These are phyloP conservation scores for Candida hungchunana DNA, from an alignment of 805 yeast genomes.

Conservation along the genomic window DNA sequence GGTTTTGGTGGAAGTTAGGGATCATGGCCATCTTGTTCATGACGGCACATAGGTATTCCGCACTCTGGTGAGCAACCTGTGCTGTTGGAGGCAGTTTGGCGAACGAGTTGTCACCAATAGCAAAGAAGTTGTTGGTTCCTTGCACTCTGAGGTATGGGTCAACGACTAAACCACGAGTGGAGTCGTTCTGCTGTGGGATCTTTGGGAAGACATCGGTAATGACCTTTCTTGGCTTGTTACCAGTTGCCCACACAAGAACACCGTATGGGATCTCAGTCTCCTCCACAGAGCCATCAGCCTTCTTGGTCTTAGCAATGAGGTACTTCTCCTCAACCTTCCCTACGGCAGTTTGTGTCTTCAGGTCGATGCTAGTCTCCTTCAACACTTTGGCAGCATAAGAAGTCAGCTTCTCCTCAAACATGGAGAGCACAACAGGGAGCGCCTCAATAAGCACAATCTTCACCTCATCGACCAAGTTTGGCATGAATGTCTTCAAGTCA, in stretches of 20 bases:
- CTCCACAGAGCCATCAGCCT: conserved; percentile 65
- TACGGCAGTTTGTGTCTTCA: conserved; percentile 84
- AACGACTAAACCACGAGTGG: conserved; percentile 83
- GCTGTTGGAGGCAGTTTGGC: conserved; percentile 94
- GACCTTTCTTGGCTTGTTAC: conserved; percentile 82
- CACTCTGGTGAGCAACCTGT: conserved; percentile 95
- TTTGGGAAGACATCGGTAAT: conserved; percentile 61
- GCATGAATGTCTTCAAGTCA: conserved; percentile 83
- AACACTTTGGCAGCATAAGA: conserved; percentile 40
- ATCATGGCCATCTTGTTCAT: conserved; percentile 54
- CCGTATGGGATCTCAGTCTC: conserved; percentile 73
- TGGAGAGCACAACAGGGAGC: conserved; percentile 73
- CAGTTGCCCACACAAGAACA: conserved; percentile 94
- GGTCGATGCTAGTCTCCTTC: conserved; percentile 55
- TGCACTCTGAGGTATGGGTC: conserved; percentile 76
- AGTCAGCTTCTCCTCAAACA: conserved; percentile 41
- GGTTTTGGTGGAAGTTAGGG: conserved; percentile 34
- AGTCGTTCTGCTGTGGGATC: conserved; percentile 74
- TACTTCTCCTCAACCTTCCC: conserved; percentile 72
- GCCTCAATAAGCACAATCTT: conserved; percentile 87
- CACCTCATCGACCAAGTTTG: conserved; percentile 80
- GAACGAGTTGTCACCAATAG: conserved; percentile 89
- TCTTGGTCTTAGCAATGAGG: conserved; percentile 69
- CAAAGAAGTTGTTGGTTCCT: conserved; percentile 79
- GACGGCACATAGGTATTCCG: conserved; percentile 68